Percentiles rank a stretch among this genome's conserved stretches.
Conservation (phyloP, 768 basidiomycete species). For the Pisolithus albus region DNA sequence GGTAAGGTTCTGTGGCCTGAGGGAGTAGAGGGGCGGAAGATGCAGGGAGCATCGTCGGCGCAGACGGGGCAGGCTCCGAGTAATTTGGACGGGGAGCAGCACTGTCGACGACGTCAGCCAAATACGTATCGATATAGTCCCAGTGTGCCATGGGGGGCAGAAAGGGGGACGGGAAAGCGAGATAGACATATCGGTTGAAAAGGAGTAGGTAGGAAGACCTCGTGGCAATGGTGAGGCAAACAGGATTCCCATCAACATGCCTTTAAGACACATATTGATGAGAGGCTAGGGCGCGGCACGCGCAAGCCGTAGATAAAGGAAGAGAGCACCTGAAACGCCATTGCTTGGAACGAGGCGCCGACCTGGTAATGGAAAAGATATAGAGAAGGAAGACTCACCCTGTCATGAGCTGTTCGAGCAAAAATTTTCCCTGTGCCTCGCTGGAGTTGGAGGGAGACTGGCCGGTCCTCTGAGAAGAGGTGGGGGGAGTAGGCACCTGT, state of each 20-base stretch:
- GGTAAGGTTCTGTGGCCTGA: conserved; percentile 23
- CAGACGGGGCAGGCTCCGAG: conserved; percentile 39
- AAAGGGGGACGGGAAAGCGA: conserved; percentile 11
- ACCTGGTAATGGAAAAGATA: not conserved
- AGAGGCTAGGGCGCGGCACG: not conserved
- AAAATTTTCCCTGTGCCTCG: conserved; percentile 64
- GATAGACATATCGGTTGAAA: conserved; percentile 18
- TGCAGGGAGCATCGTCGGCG: conserved; percentile 24
- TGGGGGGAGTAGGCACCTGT: conserved; percentile 68
- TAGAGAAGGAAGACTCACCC: conserved; percentile 46
- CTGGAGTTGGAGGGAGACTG: conserved; percentile 48
- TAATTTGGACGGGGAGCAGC: conserved; percentile 46
- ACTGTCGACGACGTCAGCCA: conserved; percentile 28
- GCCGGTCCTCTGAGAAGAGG: conserved; percentile 46
- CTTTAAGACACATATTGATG: not conserved
- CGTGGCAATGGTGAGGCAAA: conserved; percentile 23
- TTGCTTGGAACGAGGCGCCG: not conserved
- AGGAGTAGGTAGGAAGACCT: conserved; percentile 15
- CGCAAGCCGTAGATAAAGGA: not conserved
- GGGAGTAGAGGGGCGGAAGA: conserved; percentile 45
- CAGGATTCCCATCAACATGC: conserved; percentile 11
- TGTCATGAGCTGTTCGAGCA: conserved; percentile 77
- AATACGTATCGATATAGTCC: conserved; percentile 27
- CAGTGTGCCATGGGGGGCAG: conserved; percentile 25
- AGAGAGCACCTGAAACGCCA: not conserved